A percentile compares a stretch with the other conserved stretches of the same genome.
Conservation (phyloP, 441 rosid species). For the Pelargonium myrrhifolium region DNA sequence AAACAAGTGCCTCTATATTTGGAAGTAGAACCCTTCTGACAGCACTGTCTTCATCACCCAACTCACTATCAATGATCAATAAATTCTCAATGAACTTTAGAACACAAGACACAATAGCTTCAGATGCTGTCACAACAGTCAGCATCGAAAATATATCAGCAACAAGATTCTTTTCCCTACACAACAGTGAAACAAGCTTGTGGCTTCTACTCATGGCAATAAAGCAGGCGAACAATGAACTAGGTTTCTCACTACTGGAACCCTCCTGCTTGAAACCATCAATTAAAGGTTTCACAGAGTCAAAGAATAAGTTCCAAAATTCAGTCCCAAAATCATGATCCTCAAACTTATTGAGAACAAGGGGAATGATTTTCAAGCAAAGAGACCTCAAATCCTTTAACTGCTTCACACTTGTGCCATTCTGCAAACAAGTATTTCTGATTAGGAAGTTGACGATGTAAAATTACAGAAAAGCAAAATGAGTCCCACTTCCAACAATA, state of each 20-base stretch:
- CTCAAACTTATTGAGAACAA: slow-evolving; percentile 72
- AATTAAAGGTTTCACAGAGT: slow-evolving; percentile 62
- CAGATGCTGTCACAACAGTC: slow-evolving; percentile 63
- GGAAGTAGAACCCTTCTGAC: slow-evolving; percentile 43
- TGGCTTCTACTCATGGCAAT: slow-evolving; percentile 82
- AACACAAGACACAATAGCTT: slow-evolving; percentile 59
- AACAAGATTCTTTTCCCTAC: slow-evolving; percentile 60
- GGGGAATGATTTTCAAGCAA: slow-evolving; percentile 65
- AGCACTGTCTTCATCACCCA: slow-evolving; percentile 40
- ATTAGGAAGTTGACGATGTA: slow-evolving; percentile 7
- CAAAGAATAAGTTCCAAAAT: slow-evolving; percentile 85
- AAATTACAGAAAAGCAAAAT: background rate
- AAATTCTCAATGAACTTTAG: slow-evolving; percentile 78
- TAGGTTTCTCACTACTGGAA: slow-evolving; percentile 92
- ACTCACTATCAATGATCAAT: slow-evolving; percentile 57
- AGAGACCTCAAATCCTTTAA: slow-evolving; percentile 78
- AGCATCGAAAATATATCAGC: slow-evolving; percentile 81
- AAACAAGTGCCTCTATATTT: slow-evolving; percentile 52
- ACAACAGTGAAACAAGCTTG: slow-evolving; percentile 49
- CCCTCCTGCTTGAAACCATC: slow-evolving; percentile 83
- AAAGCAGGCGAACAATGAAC: slow-evolving; percentile 84
- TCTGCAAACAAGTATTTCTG: slow-evolving; percentile 37
- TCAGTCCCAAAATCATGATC: slow-evolving; percentile 66
- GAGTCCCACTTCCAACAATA: background rate
- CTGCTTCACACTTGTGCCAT: slow-evolving; percentile 44